Conservation (phyloP, 2,329 filamentous ascomycete genomes). For the Paramyrothecium sp. region DNA sequence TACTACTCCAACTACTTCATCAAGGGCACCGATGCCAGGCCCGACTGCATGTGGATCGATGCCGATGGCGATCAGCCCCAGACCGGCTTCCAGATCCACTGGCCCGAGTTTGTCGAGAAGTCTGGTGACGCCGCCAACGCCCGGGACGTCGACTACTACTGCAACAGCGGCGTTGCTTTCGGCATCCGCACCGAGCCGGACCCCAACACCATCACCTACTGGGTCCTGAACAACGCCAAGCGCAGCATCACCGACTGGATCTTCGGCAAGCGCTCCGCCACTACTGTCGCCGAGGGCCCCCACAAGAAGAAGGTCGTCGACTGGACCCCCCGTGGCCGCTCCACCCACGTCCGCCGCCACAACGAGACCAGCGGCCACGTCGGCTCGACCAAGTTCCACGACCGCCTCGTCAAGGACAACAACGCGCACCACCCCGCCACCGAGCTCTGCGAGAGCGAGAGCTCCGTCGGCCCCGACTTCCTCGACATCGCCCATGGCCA, state of each 20-base stretch:
- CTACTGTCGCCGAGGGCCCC: neutral
- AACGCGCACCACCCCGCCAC: neutral
- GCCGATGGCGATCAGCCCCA: slow-evolving; percentile 15
- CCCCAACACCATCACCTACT: slow-evolving; percentile 8
- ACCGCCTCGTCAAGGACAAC: slow-evolving; percentile 6
- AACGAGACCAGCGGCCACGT: neutral
- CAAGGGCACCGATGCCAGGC: slow-evolving; percentile 2
- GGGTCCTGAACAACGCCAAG: slow-evolving; percentile 1
- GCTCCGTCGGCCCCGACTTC: slow-evolving; percentile 8
- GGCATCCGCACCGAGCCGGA: slow-evolving; percentile 7
- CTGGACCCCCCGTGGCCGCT: slow-evolving; percentile 2
- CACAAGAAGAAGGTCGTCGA: neutral
- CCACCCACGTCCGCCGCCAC: neutral
- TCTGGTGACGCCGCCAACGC: slow-evolving; percentile 7
- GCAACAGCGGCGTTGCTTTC: slow-evolving; percentile 8
- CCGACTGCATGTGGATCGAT: slow-evolving; percentile 14
- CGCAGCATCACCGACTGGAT: neutral
- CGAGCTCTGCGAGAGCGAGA: slow-evolving; percentile 7
- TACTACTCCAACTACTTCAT: slow-evolving; percentile 9
- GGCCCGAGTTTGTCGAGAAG: slow-evolving; percentile 19
- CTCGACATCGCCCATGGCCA: slow-evolving; percentile 5
- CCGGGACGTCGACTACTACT: slow-evolving; percentile 12
- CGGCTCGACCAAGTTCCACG: neutral
- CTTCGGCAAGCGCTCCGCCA: neutral
- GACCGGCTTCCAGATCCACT: slow-evolving; percentile 28